Base-by-base conservation (phyloP, 164 flowering plant genomes). In the Magnolia officinalis region DNA sequence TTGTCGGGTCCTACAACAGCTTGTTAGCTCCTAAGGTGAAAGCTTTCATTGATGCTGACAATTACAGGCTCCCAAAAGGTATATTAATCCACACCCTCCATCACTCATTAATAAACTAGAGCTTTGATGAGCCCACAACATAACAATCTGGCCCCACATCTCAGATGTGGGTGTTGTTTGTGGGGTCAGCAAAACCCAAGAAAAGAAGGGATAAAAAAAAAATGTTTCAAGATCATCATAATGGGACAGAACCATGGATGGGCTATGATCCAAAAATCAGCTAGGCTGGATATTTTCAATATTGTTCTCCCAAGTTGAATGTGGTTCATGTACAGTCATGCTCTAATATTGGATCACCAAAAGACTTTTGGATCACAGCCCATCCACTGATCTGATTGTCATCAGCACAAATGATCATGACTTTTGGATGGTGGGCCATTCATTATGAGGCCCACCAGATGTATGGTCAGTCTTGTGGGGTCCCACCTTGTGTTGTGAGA, bases 1-100 rank as follows among this genome's bases (percentile, higher is more conserved):
- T 94, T 0, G 80, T 85, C 61, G 80, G 89, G 23, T 86, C 91
- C 0, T 94, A 88, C 85, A 88, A 91, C 82, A 86, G 63, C 49
- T 71, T 86, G 52, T 74, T 94, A 52, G 98, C 90, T 52, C 94
- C 97, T 3, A 89, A 67, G 72, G 94, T 92, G 14, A 91, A 88
- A 78, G 88, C 87, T 23, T 89, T 90, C 84, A 73, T 83, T 80
- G 89, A 85, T 3, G 63, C 78, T 0, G n/a, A 79, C 45, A 70
- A 51, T 19, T 67, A 16, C 67, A 51, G 76, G 9, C 78, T 21
- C 10, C 78, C 1, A 73, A 71, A 26, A 75, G 74, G 4, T 72
- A 55, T 55, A 55, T 55, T 11, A 55, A 55, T 55, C 16, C 13
- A 16, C 13, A 16, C 61, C 61, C 13, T 55, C 61, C 61, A 16